Percentiles rank a stretch among this genome's conserved stretches.
Conservation (phyloP, 2,329 filamentous ascomycete genomes). For the Fonsecaea multimorphosa region DNA sequence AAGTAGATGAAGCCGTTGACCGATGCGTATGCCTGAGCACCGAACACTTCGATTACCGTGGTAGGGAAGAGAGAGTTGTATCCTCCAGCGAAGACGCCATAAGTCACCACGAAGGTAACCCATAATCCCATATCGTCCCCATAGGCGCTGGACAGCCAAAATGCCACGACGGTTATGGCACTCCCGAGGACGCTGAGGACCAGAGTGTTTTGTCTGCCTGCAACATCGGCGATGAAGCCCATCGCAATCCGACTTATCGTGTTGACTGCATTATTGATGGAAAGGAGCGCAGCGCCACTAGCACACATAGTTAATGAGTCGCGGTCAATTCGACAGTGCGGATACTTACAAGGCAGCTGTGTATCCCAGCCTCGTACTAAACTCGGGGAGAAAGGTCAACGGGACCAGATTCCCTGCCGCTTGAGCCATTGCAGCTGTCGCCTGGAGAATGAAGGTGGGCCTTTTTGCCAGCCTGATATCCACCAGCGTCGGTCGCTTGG, state of each 20-base stretch:
- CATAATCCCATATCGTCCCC: constrained; percentile 39
- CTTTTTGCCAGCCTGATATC: constrained; percentile 46
- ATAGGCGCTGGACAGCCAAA: constrained; percentile 41
- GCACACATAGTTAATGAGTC: background rate
- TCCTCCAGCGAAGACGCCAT: constrained; percentile 48
- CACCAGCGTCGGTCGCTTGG: constrained; percentile 43
- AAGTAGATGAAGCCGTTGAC: constrained; percentile 50
- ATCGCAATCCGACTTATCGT: constrained; percentile 49
- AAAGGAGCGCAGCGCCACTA: constrained; percentile 49
- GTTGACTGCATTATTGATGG: constrained; percentile 50
- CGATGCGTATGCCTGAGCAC: constrained; percentile 46
- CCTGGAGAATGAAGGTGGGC: constrained; percentile 48
- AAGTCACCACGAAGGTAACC: constrained; percentile 43
- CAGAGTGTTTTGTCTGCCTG: constrained; percentile 50
- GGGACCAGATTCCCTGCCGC: constrained; percentile 50
- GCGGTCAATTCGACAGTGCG: background rate
- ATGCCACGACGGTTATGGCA: constrained; percentile 40
- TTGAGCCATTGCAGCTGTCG: constrained; percentile 46
- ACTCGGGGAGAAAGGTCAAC: constrained; percentile 49
- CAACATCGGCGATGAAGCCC: constrained; percentile 48
- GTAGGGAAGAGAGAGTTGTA: constrained; percentile 52
- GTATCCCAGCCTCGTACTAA: constrained; percentile 49
- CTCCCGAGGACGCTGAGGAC: constrained; percentile 44
- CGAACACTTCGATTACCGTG: constrained; percentile 49
- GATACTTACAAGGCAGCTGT: constrained; percentile 35